Evolutionary conservation across 2,329 filamentous ascomycete genomes (phyloP).

Genomic region (Huntiella savannae): DNA sequence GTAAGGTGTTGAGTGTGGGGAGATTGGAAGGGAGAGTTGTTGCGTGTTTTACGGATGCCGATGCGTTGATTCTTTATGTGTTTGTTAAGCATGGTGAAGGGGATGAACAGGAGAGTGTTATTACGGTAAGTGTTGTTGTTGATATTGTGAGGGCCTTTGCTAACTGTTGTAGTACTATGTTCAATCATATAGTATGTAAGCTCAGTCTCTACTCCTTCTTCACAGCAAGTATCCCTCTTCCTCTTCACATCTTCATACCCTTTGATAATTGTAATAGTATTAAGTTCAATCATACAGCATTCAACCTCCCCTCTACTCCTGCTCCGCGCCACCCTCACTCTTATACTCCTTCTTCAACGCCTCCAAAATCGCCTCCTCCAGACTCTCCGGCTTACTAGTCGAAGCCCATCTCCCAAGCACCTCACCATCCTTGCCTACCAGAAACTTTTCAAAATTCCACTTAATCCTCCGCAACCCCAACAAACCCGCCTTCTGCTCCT

Average conservation of each 20-base stretch:
- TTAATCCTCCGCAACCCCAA: conserved; percentile 81
- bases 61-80: conserved; percentile 67
- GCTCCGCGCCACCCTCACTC: not conserved
- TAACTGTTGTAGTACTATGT: conserved; percentile 22
- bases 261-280: conserved; percentile 17
- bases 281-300: conserved; percentile 26
- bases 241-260: not conserved
- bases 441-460: conserved; percentile 99
- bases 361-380: conserved; percentile 58
- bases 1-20: conserved; percentile 79
- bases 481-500: conserved; percentile 56
- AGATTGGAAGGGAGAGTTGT: conserved; percentile 78
- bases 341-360: conserved; percentile 31
- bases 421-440: conserved; percentile 68
- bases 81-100: conserved; percentile 57
- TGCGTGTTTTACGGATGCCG: conserved; percentile 69
- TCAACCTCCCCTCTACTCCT: not conserved
- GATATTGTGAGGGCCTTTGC: not conserved
- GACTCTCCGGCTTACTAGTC: conserved; percentile 62
- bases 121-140: conserved; percentile 39
- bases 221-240: not conserved
- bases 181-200: conserved; percentile 21
- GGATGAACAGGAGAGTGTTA: conserved; percentile 43
- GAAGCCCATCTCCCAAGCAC: conserved; percentile 78
- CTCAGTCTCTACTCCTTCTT: not conserved